Conservation (phyloP, 2,329 filamentous ascomycete species). For the Ophiognomonia clavigignenti-juglandacearum region DNA sequence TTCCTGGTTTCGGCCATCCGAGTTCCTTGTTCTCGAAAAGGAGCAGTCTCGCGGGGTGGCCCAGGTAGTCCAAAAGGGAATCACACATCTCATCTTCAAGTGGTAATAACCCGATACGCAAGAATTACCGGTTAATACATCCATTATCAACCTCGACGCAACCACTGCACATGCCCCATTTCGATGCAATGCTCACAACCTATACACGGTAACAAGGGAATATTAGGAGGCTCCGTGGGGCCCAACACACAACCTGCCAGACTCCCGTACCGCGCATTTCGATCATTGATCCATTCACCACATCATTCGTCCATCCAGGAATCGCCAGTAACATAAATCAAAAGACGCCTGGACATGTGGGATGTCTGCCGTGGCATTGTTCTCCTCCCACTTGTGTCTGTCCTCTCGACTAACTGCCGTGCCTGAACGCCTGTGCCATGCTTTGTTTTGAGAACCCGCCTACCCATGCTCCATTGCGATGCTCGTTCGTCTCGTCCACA, state of each 20-base stretch:
- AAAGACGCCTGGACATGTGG: neutral
- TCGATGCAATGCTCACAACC: conserved; percentile 24
- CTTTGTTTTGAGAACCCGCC: neutral
- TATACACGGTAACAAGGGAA: conserved; percentile 20
- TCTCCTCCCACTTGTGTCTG: neutral
- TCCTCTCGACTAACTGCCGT: neutral
- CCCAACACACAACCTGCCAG: neutral
- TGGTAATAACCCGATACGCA: too few relatives aligned
- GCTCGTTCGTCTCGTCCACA: conserved; percentile 1
- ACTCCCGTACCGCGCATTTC: neutral
- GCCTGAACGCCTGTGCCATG: conserved; percentile 7
- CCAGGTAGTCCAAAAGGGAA: too few relatives aligned
- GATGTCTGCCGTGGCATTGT: neutral
- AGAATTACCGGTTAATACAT: neutral
- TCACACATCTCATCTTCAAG: too few relatives aligned
- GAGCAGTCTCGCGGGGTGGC: too few relatives aligned
- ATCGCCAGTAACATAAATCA: neutral
- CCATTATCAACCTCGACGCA: neutral
- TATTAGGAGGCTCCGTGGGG: neutral
- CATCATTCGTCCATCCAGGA: neutral
- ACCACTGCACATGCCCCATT: conserved; percentile 6
- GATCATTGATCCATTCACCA: neutral
- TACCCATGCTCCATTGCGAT: conserved; percentile 13
- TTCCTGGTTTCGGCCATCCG: too few relatives aligned
- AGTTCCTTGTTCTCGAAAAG: too few relatives aligned